These are phyloP conservation scores for Penicillium taxi DNA, from an alignment of 495 filamentous ascomycete species.

Conservation along the genomic window DNA sequence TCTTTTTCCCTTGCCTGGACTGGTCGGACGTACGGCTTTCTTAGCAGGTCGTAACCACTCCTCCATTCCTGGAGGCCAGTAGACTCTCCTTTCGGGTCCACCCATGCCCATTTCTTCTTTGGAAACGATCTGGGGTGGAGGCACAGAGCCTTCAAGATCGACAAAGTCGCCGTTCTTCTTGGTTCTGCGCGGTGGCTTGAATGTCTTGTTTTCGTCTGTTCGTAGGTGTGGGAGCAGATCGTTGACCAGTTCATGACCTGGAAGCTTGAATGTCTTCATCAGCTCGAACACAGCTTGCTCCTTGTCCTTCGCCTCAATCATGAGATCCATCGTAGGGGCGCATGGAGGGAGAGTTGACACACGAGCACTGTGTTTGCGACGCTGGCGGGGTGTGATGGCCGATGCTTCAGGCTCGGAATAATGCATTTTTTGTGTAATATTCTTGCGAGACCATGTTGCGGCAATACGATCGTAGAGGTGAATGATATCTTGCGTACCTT, in stretches of 20 bases:
- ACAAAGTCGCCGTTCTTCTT: constrained; percentile 43
- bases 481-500: constrained; percentile 79
- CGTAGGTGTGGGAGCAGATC: constrained; percentile 73
- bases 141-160: constrained; percentile 41
- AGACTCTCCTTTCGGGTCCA: constrained; percentile 75
- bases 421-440: constrained; percentile 92
- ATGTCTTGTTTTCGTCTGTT: constrained; percentile 66
- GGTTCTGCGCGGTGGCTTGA: constrained; percentile 42
- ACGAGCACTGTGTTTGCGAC: constrained; percentile 76
- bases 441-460: constrained; percentile 78
- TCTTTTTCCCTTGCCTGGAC: constrained; percentile 15
- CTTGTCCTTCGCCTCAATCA: constrained; percentile 99
- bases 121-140: constrained; percentile 38
- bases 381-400: constrained; percentile 66
- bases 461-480: constrained; percentile 63
- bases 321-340: constrained; percentile 74
- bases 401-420: constrained; percentile 73
- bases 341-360: constrained; percentile 77
- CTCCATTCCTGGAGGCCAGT: constrained; percentile 86
- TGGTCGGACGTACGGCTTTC: constrained; percentile 46
- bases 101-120: constrained; percentile 82
- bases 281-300: constrained; percentile 95
- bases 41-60: constrained; percentile 82
- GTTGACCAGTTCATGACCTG: constrained; percentile 64
- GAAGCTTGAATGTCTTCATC: constrained; percentile 78